phyloP scores from a whole-genome alignment of 2,329 filamentous ascomycete species.

The Penicillium expansum region DNA sequence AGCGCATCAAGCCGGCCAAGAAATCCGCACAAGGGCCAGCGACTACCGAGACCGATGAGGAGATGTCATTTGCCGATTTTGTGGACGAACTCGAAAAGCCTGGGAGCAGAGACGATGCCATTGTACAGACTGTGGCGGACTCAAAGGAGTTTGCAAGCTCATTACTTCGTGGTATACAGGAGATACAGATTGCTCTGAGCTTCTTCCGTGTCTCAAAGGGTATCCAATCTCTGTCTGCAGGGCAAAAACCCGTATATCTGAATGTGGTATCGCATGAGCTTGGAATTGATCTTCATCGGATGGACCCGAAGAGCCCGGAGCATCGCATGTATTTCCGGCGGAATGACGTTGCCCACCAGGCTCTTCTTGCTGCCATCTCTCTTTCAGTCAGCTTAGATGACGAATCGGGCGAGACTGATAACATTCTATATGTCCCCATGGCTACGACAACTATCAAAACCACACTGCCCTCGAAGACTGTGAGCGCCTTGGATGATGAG shows the following conservation, averaged over 20 bases:
- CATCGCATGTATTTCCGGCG: constrained; percentile 98
- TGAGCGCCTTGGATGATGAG: constrained; percentile 69
- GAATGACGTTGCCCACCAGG: constrained; percentile 91
- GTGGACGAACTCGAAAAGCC: constrained; percentile 70
- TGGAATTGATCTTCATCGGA: constrained; percentile 83
- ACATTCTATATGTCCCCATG: constrained; percentile 93
- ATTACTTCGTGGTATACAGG: constrained; percentile 86
- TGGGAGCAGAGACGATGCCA: constrained; percentile 63
- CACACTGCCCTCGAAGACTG: constrained; percentile 88
- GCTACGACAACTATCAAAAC: constrained; percentile 93
- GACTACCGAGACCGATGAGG: constrained; percentile 49
- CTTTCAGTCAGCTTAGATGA: constrained; percentile 90
- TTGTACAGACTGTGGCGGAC: constrained; percentile 82
- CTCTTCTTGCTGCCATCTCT: constrained; percentile 84
- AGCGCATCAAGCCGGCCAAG: constrained; percentile 35
- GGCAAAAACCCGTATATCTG: constrained; percentile 69
- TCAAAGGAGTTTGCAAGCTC: constrained; percentile 91
- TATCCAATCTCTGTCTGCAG: constrained; percentile 65
- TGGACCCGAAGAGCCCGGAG: constrained; percentile 88
- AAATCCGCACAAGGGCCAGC: constrained; percentile 34
- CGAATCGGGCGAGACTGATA: constrained; percentile 78
- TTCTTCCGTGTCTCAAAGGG: constrained; percentile 84
- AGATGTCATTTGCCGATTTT: constrained; percentile 69
- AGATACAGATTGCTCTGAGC: constrained; percentile 92
- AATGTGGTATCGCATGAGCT: constrained; percentile 96